Evolutionary conservation across 2,329 filamentous ascomycete species (phyloP), one percentile per base, ranked within the genome.

Genomic region (Colletotrichum lindemuthianum): DNA sequence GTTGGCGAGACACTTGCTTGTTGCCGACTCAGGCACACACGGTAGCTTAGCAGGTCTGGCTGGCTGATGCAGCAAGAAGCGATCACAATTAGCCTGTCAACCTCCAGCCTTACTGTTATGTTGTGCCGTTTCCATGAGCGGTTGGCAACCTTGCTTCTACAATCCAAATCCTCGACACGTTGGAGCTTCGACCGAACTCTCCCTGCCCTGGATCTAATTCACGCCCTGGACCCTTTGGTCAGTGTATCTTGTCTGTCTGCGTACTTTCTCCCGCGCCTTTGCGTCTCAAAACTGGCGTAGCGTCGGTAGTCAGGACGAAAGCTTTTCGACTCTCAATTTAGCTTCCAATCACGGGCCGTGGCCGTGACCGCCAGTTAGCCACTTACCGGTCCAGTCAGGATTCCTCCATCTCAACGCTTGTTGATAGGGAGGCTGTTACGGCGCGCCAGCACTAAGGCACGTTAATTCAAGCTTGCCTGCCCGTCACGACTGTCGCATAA

Each of bases 171-270:
- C 61, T 45, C 52, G 41, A 65, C 63, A 52, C 39, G 51, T 57
- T 63, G 58, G 58, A 63, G 47, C 63, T 63, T 63, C 63, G 53
- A 65, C 63, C 61, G 63, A 65, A 63, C 58, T 63, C 61, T 55
- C 52, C 37, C 52, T 43, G 47, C 51, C 52, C 41, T 57, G 47
- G 57, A 51, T 50, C 57, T 24, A 47, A 49, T 37, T 39, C 52
- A 39, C 41, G 63, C 63, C 63, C 59, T 65, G 58, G 48, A 53
- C 52, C 58, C 52, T 63, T 57, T 39, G 50, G 37, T 45, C 58
- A 65, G 24, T 24, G 24, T 24, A 24, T 24, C 4, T 24, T 24
- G 24, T 24, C 24, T 24, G 24, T 24, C 24, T 24, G 24, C 24
- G 24, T 24, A 56, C 13, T 51, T 53, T 33, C 33, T 7, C 57